phyloP scores from a whole-genome alignment of 192 early-diverging fungal genomes.

The Helicostylum pulchrum region DNA sequence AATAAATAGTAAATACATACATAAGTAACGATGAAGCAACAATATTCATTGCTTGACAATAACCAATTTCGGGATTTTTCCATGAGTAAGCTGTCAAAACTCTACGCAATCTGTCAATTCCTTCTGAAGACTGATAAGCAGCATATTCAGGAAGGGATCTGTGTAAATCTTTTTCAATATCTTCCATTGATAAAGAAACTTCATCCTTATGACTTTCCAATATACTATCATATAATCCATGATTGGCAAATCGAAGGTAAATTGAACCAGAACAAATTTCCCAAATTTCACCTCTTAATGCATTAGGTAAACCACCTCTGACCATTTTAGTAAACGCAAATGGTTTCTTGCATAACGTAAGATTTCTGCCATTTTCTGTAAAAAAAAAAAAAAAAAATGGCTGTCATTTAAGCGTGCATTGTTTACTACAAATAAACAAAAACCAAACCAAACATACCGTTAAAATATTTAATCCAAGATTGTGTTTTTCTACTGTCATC shows the following conservation, averaged over 20 bases:
- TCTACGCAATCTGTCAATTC: conserved; percentile 87
- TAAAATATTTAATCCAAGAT: conserved; percentile 72
- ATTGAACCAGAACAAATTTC: conserved; percentile 82
- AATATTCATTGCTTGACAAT: conserved; percentile 99
- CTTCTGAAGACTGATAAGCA: conserved; percentile 87
- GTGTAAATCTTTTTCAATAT: conserved; percentile 90
- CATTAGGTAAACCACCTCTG: conserved; percentile 78
- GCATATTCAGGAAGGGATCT: conserved; percentile 91
- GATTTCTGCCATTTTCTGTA: conserved; percentile 76
- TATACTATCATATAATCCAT: conserved; percentile 69
- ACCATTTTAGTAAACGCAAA: conserved; percentile 79
- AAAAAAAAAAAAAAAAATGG: too few relatives aligned
- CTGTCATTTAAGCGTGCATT: too few relatives aligned
- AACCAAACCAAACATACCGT: conserved; percentile 39
- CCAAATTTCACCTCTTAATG: conserved; percentile 84
- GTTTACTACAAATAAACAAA: too few relatives aligned
- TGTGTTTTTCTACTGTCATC: conserved; percentile 71
- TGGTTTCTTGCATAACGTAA: conserved; percentile 83
- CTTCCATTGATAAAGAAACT: conserved; percentile 70
- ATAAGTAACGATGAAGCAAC: conserved; percentile 93
- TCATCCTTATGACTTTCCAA: conserved; percentile 55
- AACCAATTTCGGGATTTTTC: conserved; percentile 89
- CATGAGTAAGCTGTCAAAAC: conserved; percentile 86
- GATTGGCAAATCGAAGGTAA: conserved; percentile 71
- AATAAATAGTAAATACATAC: conserved; percentile 23